phyloP scores from a whole-genome alignment of 352 stramenopile species.

The Pythium utonaiense region DNA sequence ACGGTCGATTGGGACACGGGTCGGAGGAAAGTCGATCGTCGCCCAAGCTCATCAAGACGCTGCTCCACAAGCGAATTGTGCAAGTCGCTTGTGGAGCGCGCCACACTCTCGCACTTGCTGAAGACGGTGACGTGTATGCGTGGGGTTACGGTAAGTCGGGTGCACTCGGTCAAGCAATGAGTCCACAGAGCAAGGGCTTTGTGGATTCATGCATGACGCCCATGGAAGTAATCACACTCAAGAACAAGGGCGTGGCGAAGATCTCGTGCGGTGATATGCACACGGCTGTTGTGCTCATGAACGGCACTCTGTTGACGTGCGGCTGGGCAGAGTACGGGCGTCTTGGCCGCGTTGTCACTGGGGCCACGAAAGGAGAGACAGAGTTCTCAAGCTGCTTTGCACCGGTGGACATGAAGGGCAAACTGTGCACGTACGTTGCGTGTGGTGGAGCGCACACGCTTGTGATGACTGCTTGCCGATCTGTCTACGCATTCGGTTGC shows the following conservation, averaged over 20 bases:
- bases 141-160: conserved; percentile 55
- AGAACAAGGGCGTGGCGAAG: conserved; percentile 32
- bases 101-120: conserved; percentile 56
- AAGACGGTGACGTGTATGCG: conserved; percentile 63
- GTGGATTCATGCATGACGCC: conserved; percentile 24
- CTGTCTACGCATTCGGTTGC: conserved; percentile 52
- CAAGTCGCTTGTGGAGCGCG: conserved; percentile 57
- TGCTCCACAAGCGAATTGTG: conserved; percentile 58
- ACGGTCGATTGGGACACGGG: conserved; percentile 34
- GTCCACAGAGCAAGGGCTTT: conserved; percentile 26
- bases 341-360: conserved; percentile 30
- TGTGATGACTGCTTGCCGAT: conserved; percentile 30
- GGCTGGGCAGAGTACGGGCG: conserved; percentile 56
- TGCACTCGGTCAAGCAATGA: conserved; percentile 50
- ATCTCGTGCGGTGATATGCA: conserved; percentile 65
- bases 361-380: background rate
- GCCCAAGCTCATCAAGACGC: conserved; percentile 33
- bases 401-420: conserved; percentile 22
- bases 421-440: conserved; percentile 43
- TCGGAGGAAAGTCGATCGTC: background rate
- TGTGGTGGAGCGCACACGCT: conserved; percentile 67
- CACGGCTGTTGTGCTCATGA: conserved; percentile 40
- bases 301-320: conserved; percentile 51
- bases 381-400: conserved; percentile 46
- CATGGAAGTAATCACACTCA: conserved; percentile 51